Evolutionary conservation across 768 basidiomycete species (phyloP), one percentile per base, ranked within the genome.

Genomic region (Xanthoconium stramineum): DNA sequence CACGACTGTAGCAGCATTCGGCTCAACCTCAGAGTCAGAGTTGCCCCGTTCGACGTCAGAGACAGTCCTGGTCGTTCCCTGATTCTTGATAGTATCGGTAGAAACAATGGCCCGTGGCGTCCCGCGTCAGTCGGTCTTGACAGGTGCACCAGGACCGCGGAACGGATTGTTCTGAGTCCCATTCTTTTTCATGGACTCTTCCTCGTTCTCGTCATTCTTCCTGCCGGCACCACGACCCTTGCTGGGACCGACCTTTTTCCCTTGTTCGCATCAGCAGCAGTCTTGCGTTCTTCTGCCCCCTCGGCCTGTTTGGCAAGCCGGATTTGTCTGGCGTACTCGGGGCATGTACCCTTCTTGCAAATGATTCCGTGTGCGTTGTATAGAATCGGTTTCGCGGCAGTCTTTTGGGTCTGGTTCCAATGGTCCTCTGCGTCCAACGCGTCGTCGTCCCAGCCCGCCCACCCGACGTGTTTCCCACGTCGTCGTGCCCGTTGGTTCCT

Each of bases 321-420:
- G 19, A 64, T 10, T 56, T 69, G 66, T 33, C n/a, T 61, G 2
- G 69, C 70, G 45, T 73, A 72, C 54, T 69, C 69, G 48, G 47
- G 50, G 36, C 74, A 75, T 44, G 76, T 75, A 50, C 74, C 72
- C 57, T 71, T 72, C 55, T 61, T 72, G 62, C 74, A 75, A 14
- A 74, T 64, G 29, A 57, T 42, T 11, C 72, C 71, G 45, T 76
- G 75, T 30, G 66, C 70, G 1, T 53, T 59, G 57, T 75, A 75
- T 47, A 66, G 30, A 6, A 57, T 40, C 47, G 60, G 61, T 42
- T 56, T 53, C 17, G 32, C 44, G 12, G 43, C 6, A 8, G 37
- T 10, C 30, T 56, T 44, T 52, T 58, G 51, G 28, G 39, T 32
- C 52, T 64, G 37, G 7, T 15, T 48, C 70, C 65, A 72, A 6